Evolutionary conservation across 176 grass and related monocot species (phyloP).

Genomic region (Aegilops tauschii): DNA sequence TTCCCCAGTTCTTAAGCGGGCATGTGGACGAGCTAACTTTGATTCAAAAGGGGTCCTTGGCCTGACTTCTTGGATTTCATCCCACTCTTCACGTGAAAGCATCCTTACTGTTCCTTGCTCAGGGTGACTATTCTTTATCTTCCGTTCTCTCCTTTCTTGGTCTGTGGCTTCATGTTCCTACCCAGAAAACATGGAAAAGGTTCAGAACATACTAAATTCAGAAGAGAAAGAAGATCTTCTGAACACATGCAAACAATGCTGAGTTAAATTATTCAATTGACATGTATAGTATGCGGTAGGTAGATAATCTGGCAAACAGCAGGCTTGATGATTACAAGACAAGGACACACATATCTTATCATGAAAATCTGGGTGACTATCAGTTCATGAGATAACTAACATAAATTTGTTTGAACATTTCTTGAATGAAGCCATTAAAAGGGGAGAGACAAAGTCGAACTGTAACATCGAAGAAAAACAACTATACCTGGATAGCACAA

Average conservation of each 20-base stretch:
- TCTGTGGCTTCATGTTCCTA: slow-evolving; percentile 77
- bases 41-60: slow-evolving; percentile 95
- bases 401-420: not conserved
- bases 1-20: slow-evolving; percentile 85
- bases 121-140: slow-evolving; percentile 73
- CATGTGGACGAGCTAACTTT: slow-evolving; percentile 75
- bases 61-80: slow-evolving; percentile 92
- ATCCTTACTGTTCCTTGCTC: slow-evolving; percentile 90
- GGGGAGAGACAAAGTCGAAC: not conserved
- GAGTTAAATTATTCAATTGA: not conserved
- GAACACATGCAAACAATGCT: not conserved
- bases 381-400: not conserved
- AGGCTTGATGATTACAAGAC: not conserved
- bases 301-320: slow-evolving; percentile 4
- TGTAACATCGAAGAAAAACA: not conserved
- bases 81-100: slow-evolving; percentile 94
- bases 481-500: not conserved
- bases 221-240: not conserved
- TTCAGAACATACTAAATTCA: not conserved
- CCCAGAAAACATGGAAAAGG: slow-evolving; percentile 31
- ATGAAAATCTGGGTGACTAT: not conserved
- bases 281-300: not conserved
- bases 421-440: not conserved
- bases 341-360: not conserved
- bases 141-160: slow-evolving; percentile 76